These are phyloP conservation scores for Singerocomus inundabilis DNA, from an alignment of 1,284 basidiomycete species.

Conservation along the genomic window DNA sequence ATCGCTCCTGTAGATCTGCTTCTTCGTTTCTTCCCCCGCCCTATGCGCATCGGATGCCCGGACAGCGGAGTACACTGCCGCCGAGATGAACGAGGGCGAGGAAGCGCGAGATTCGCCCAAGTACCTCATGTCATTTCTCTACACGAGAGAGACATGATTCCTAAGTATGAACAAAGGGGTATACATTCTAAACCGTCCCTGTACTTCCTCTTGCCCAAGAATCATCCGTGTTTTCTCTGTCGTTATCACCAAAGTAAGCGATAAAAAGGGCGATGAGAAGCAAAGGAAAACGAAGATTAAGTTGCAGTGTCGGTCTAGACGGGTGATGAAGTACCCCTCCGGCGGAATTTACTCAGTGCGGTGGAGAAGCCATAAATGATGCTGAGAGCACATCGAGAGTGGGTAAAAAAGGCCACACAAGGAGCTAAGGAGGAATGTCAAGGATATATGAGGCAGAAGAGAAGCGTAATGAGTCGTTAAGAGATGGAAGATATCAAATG, in stretches of 20 bases:
- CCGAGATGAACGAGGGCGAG: neutral
- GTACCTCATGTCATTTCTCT: constrained; percentile 10
- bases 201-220: constrained; percentile 21
- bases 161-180: constrained; percentile 22
- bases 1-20: constrained; percentile 20
- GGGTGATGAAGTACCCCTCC: constrained; percentile 20
- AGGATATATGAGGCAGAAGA: constrained; percentile 39
- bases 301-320: constrained; percentile 28
- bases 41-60: too few relatives aligned
- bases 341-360: constrained; percentile 29
- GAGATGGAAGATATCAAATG: constrained; percentile 36
- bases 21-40: neutral
- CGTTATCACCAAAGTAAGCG: constrained; percentile 13
- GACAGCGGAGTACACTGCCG: neutral
- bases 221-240: constrained; percentile 17
- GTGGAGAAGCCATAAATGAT: constrained; percentile 21
- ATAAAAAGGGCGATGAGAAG: constrained; percentile 10
- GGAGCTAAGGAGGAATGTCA: constrained; percentile 27
- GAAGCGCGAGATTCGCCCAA: constrained; percentile 11
- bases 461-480: constrained; percentile 34
- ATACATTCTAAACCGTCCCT: constrained; percentile 16
- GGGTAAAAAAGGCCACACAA: constrained; percentile 26
- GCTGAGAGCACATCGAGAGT: constrained; percentile 21
- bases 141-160: constrained; percentile 18
- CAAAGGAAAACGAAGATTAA: constrained; percentile 24